A percentile compares a stretch with the other conserved stretches of the same genome.
Conservation (phyloP, 2,329 filamentous ascomycete species). For the Endocalyx cinctus region DNA sequence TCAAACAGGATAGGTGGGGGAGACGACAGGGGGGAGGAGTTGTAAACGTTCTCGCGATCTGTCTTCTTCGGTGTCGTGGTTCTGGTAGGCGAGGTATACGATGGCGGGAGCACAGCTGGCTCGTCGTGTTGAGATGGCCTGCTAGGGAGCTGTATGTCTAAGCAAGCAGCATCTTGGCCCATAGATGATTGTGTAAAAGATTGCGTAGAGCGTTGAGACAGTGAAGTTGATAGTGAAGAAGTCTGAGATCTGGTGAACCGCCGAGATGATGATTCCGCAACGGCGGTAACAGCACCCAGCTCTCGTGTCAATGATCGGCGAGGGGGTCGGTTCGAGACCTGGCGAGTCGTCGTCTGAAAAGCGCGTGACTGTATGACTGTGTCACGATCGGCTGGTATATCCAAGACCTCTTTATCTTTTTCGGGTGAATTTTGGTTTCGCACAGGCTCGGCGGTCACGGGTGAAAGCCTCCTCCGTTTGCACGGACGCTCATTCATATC, state of each 20-base stretch:
- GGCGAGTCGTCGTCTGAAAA: no score
- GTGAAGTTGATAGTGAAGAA: slow-evolving; percentile 13
- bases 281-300: not conserved
- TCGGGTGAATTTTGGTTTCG: slow-evolving; percentile 20
- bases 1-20: slow-evolving; percentile 51
- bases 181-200: slow-evolving; percentile 19
- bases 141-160: slow-evolving; percentile 15
- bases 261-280: slow-evolving; percentile 6
- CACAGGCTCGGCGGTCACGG: no score
- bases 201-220: slow-evolving; percentile 18
- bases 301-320: slow-evolving; percentile 3
- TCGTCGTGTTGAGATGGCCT: slow-evolving; percentile 23
- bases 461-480: slow-evolving; percentile 20
- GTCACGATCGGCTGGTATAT: no score
- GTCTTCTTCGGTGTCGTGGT: slow-evolving; percentile 18
- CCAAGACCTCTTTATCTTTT: slow-evolving; percentile 30
- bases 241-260: slow-evolving; percentile 21
- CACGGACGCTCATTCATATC: slow-evolving; percentile 23
- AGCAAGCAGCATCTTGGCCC: slow-evolving; percentile 20
- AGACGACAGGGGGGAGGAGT: slow-evolving; percentile 54
- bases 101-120: slow-evolving; percentile 7
- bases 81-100: slow-evolving; percentile 12
- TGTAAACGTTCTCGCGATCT: slow-evolving; percentile 20
- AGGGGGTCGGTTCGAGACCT: no score
- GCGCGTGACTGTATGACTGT: no score